Conservation (phyloP, 495 filamentous ascomycete species). For the Xylaria palmicola region DNA sequence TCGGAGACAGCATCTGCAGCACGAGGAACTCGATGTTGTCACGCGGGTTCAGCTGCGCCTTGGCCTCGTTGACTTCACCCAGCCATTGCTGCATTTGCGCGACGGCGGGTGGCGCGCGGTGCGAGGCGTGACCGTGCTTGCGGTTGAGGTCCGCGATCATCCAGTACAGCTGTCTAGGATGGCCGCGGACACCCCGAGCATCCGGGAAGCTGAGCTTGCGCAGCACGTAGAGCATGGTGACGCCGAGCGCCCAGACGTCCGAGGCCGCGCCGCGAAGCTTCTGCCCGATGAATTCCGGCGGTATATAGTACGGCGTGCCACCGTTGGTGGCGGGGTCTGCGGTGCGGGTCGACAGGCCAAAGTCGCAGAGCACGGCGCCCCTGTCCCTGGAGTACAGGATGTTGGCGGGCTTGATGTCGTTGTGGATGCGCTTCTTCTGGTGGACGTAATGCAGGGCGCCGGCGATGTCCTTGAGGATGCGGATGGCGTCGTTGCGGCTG, state of each 20-base stretch:
- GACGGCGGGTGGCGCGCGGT: slow-evolving; percentile 31
- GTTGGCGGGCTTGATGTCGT: slow-evolving; percentile 54
- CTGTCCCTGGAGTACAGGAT: slow-evolving; percentile 52
- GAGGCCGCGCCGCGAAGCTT: slow-evolving; percentile 46
- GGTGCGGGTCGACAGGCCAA: slow-evolving; percentile 43
- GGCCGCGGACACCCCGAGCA: slow-evolving; percentile 37
- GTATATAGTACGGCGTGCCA: slow-evolving; percentile 52
- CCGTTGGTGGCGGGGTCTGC: slow-evolving; percentile 40
- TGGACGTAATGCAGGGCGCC: slow-evolving; percentile 48
- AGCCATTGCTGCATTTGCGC: slow-evolving; percentile 49
- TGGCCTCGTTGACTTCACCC: slow-evolving; percentile 39
- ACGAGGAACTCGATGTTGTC: slow-evolving; percentile 45
- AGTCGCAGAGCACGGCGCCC: slow-evolving; percentile 50
- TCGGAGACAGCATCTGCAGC: slow-evolving; percentile 45
- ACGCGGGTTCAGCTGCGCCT: slow-evolving; percentile 31
- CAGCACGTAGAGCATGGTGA: slow-evolving; percentile 51
- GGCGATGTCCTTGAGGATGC: slow-evolving; percentile 47
- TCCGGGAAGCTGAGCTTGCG: slow-evolving; percentile 49
- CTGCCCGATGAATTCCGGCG: slow-evolving; percentile 48
- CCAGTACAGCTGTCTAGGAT: slow-evolving; percentile 48
- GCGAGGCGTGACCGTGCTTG: slow-evolving; percentile 18
- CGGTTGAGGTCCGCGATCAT: slow-evolving; percentile 43
- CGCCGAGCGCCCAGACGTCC: slow-evolving; percentile 51
- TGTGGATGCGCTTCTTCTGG: slow-evolving; percentile 44
- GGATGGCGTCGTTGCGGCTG: slow-evolving; percentile 37